Base-by-base conservation (phyloP, 139 green algal species). In the Chlamydomonas schloesseri region DNA sequence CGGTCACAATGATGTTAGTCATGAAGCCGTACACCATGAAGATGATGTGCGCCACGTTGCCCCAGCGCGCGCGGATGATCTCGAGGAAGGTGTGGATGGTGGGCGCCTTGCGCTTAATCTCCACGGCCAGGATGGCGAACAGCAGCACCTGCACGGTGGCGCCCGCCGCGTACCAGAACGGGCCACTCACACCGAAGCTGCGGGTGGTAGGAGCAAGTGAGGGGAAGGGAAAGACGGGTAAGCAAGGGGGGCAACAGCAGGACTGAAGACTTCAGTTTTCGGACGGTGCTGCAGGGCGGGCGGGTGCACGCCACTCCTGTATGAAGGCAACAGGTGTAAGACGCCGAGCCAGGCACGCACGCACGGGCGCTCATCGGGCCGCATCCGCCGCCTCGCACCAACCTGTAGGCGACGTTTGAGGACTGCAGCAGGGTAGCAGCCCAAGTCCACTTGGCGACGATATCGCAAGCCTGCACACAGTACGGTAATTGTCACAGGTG, bases 111-210 rank as follows among this genome's bases (percentile, higher is more conserved):
- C 94, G 93, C 94, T 99, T 99, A 85, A 99, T 94, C 89, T 99
- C 92, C 36, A 99, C 95, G 26, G 97, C 97, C 37, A 99, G 90
- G 65, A 99, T 94, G 75, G 95, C 95, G 71, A 99, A 99, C 50
- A 99, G 95, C 72, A 99, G 92, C 87, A 99, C 94, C 89, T 99
- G 97, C 55, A 99, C 93, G 9, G 97, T 99, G 31, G 97, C 97
- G 47, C 97, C 96, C 21, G 79, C 47, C 2, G 97, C 97, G 82
- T 99, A 99, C 93, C 94, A 97, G 87, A 97, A 97, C 10, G 95
- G 95, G 23, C 94, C 94, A 50, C 73, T 87, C 28, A 96, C 90
- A 37, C 92, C 93, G 73, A 87, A 50, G 42, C 42, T 50, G 42
- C 42, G 42, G 42, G 5, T 50, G 42, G 42, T 13, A 50, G 42